phyloP scores from a whole-genome alignment of 306 rosid genomes.

The Geum urbanum region DNA sequence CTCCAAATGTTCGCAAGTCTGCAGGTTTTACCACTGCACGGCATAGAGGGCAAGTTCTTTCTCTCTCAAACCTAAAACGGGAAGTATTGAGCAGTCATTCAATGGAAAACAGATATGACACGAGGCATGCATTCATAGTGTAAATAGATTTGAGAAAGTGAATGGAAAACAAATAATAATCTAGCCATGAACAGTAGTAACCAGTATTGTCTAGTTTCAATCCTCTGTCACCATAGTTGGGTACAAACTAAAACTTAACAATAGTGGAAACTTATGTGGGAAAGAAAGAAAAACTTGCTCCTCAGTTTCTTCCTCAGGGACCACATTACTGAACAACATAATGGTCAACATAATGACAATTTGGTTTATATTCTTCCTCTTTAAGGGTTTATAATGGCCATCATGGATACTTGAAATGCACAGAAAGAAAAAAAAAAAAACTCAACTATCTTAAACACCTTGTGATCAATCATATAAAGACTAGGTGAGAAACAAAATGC shows the following conservation, averaged over 20 bases:
- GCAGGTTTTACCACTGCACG: slow-evolving; percentile 73
- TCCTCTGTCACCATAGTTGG: background rate
- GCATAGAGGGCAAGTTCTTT: slow-evolving; percentile 88
- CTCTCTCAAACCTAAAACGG: slow-evolving; percentile 87
- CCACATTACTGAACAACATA: no score
- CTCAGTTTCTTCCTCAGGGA: background rate
- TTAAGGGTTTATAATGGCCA: background rate
- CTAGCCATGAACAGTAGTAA: background rate
- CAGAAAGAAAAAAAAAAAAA: background rate
- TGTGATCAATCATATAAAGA: slow-evolving; percentile 9
- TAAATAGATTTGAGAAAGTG: background rate
- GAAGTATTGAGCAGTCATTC: slow-evolving; percentile 9
- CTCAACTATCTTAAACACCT: background rate
- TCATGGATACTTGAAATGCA: background rate
- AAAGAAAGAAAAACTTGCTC: background rate
- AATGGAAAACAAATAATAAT: background rate
- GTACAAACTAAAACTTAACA: background rate
- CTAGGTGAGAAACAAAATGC: slow-evolving; percentile 14
- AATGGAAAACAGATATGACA: slow-evolving; percentile 1
- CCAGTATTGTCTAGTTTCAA: background rate
- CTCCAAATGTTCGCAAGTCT: slow-evolving; percentile 69
- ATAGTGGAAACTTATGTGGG: background rate
- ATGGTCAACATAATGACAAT: background rate
- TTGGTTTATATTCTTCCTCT: background rate
- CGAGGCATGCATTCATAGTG: background rate